These are phyloP conservation scores for Rhizophagus sp. DNA, from an alignment of 192 early-diverging fungal genomes.

Conservation along the genomic window DNA sequence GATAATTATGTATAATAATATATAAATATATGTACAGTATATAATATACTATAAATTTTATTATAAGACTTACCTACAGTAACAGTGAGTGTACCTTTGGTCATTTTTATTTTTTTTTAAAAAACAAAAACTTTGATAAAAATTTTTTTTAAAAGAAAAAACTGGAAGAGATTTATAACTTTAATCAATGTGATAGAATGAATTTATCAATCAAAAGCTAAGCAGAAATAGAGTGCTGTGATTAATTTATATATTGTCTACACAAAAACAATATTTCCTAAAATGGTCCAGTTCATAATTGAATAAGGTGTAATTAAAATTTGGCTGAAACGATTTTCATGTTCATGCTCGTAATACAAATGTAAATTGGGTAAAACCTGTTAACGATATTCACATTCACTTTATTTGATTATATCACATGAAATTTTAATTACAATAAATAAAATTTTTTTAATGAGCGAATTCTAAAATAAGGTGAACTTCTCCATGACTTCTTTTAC, in stretches of 20 bases:
- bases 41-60: neutral
- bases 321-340: neutral
- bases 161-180: neutral
- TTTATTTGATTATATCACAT: neutral
- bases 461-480: slow-evolving; percentile 8
- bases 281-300: neutral
- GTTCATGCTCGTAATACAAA: neutral
- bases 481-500: slow-evolving; percentile 28
- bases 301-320: neutral
- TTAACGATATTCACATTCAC: neutral
- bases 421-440: too few relatives aligned
- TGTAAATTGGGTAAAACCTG: neutral
- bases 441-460: neutral
- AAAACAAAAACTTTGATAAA: neutral
- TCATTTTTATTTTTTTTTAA: neutral
- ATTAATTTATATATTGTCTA: too few relatives aligned
- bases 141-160: neutral
- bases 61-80: neutral
- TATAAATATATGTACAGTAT: too few relatives aligned
- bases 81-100: neutral
- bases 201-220: too few relatives aligned
- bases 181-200: too few relatives aligned
- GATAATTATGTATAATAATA: too few relatives aligned
- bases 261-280: too few relatives aligned
- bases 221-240: too few relatives aligned